Percentiles rank a stretch among this genome's conserved stretches.
phyloP scores from a whole-genome alignment of 805 yeast genomes.

The Grigorovia transvaalensis region DNA sequence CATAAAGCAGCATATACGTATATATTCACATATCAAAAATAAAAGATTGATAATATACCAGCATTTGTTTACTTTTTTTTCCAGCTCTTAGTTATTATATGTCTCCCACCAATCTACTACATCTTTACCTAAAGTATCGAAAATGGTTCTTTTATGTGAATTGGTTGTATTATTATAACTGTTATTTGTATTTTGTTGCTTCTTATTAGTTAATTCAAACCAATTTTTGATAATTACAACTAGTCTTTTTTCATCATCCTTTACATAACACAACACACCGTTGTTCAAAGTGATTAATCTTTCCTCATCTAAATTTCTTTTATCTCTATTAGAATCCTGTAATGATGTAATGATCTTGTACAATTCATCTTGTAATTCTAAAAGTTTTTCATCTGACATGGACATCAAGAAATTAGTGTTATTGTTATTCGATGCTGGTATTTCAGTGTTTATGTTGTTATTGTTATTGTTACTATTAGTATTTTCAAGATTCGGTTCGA shows the following conservation, averaged over 20 bases:
- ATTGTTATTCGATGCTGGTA: not conserved
- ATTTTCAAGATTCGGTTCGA: not conserved
- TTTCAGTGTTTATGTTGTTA: not conserved
- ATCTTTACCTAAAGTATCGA: constrained; percentile 17
- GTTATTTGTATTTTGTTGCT: not conserved
- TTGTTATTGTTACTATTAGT: not conserved
- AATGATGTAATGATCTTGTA: constrained; percentile 10
- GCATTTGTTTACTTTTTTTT: not conserved
- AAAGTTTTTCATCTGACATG: constrained; percentile 15
- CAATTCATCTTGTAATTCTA: constrained; percentile 20
- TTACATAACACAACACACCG: constrained; percentile 25
- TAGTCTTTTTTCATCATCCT: constrained; percentile 10
- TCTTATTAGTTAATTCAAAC: constrained; percentile 13
- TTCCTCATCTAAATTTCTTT: constrained; percentile 15
- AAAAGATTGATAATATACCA: not conserved
- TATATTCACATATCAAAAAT: not conserved
- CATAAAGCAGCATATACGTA: not conserved
- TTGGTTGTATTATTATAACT: not conserved
- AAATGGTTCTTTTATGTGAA: constrained; percentile 3
- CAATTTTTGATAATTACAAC: constrained; percentile 23
- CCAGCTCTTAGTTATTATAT: not conserved
- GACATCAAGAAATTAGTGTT: constrained; percentile 14
- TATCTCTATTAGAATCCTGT: constrained; percentile 9
- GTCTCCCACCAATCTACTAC: constrained; percentile 19
- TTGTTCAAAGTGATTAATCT: constrained; percentile 24